Conservation (phyloP, 2,329 filamentous ascomycete genomes). For the Talaromyces sp. region DNA sequence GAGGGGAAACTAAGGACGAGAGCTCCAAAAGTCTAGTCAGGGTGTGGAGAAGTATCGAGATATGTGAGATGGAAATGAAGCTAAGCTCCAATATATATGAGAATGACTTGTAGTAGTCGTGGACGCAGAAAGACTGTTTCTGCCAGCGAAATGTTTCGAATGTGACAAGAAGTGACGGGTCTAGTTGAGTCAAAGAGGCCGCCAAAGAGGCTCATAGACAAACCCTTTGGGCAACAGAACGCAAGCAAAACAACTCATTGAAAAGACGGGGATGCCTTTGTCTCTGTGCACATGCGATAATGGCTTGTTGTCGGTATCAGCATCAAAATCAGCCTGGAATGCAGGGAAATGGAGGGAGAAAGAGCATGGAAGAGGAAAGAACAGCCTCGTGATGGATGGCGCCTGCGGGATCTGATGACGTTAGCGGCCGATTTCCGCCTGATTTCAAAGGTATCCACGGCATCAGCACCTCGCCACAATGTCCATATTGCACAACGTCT, state of each 20-base stretch:
- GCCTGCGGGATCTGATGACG: slow-evolving; percentile 21
- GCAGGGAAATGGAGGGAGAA: background rate
- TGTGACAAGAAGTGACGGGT: slow-evolving; percentile 5
- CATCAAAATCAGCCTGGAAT: background rate
- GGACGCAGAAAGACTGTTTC: background rate
- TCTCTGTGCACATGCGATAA: background rate
- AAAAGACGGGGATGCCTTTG: background rate
- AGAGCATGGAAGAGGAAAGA: slow-evolving; percentile 5
- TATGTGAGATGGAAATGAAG: background rate
- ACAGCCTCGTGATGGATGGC: slow-evolving; percentile 16
- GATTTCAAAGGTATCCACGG: background rate
- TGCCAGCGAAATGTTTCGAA: slow-evolving; percentile 1
- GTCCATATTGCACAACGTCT: background rate
- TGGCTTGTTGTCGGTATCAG: background rate
- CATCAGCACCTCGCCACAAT: slow-evolving; percentile 15
- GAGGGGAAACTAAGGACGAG: slow-evolving; percentile 10
- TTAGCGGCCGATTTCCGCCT: slow-evolving; percentile 18
- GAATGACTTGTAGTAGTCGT: background rate
- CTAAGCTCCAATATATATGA: background rate
- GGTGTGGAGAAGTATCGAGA: background rate
- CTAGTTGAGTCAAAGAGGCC: slow-evolving; percentile 4
- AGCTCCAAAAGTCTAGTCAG: background rate
- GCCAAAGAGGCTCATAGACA: slow-evolving; percentile 12
- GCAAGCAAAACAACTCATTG: slow-evolving; percentile 9
- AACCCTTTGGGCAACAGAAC: background rate